Evolutionary conservation across 495 filamentous ascomycete species (phyloP), one percentile per base, ranked within the genome.

Genomic region (Aspergillus haitiensis): DNA sequence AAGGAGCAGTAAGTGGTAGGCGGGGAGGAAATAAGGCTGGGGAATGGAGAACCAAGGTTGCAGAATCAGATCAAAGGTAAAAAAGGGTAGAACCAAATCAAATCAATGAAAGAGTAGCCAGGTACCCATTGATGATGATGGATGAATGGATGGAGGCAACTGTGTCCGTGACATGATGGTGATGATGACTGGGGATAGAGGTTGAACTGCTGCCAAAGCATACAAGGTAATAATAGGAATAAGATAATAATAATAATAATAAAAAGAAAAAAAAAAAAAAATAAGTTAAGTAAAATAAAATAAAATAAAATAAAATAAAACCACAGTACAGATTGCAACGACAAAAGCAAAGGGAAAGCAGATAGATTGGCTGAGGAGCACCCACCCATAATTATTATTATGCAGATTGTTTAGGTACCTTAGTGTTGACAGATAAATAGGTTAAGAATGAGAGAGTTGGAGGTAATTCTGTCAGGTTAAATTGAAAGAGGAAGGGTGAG

Each of bases 351-450:
- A 27, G 21, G 21, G 1, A 27, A 27, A 27, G 21, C 21, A 27
- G 21, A 27, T 27, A 27, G 21, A 47, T 47, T 21, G 44, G 15
- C 1, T 2, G 44, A 47, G 44, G 44, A 47, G 39, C 53, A 72
- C 70, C 51, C 50, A 72, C 70, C 70, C 70, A 72, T 72, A 59
- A 65, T 66, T 13, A 47, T 47, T 27, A 27, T 27, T 27, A 27
- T 27, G 21, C 21, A 27, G 21, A 27, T 27, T 27, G 21, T 27
- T 27, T 27, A 27, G 21, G 21, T 27, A 27, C 21, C 21, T 27
- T 27, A 27, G 21, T 27, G 1, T 27, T 27, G 21, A 27, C 21
- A 27, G 21, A 27, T 27, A 27, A 3, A 27, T 27, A 27, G 21
- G 21, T 27, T 35, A 46, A 37, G 65, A 62, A 53, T 56, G 55